Base-by-base conservation (phyloP, 208 protist species). In the Sergeia podlipaevii region DNA sequence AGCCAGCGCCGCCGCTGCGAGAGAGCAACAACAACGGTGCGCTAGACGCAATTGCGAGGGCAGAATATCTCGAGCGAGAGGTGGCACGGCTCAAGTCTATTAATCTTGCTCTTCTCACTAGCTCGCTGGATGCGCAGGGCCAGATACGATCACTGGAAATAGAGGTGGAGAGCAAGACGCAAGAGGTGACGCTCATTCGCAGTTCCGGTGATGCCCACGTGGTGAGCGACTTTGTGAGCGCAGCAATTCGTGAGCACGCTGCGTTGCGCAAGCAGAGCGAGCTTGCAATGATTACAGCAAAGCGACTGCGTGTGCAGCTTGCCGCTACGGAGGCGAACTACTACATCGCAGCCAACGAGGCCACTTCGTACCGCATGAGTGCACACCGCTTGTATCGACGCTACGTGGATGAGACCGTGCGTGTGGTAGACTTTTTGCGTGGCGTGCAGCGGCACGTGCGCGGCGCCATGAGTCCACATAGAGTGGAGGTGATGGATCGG, bases 81-180 rank as follows among this genome's bases (percentile, higher is more conserved):
- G 61, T 95, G 38, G 89, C 85, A 23, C 71, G 83, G 27, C 67
- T 95, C 8, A 93, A 95, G 56, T 89, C 89, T 18, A 77, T 93
- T 47, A 96, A 92, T 58, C 51, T 96, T 18, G 74, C 73, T 20
- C 74, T 96, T n/a, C 65, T 96, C 38, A 76, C 90, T 26, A 68
- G 87, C 46, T 79, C 77, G 1, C 45, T 91, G 13, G 89, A 96
- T 60, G 44, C 89, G 20, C 89, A 96, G 45, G 61, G 64, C 2
- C 67, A 74, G 30, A 60, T 72, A 10, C 87, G 85, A 48, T 51
- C 74, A 1, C 46, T 83, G 15, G 76, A 93, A 57, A 61, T 90
- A 21, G 70, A 96, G 29, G 34, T 92, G 17, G 68, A 89, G 37
- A 67, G 71, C 11, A 66, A 65, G 8, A 69, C 75, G 23, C 72